A percentile compares a stretch with the other conserved stretches of the same genome.
phyloP scores from a whole-genome alignment of 768 basidiomycete species.

The Leccinum subtestaceum region DNA sequence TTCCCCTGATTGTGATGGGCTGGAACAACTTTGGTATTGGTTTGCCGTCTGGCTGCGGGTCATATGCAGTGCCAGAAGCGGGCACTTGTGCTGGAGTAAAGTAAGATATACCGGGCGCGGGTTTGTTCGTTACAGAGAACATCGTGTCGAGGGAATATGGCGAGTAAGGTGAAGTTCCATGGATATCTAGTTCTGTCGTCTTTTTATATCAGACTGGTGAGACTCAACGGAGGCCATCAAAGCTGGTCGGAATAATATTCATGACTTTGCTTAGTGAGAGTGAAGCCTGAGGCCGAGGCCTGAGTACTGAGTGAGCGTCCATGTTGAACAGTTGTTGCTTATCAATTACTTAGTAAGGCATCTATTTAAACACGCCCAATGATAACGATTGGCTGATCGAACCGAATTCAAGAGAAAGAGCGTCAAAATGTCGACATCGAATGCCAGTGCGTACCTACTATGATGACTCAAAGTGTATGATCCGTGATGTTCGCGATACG shows the following conservation, averaged over 20 bases:
- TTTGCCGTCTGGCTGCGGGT: slow-evolving; percentile 40
- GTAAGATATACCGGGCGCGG: slow-evolving; percentile 43
- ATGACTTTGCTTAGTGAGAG: background rate
- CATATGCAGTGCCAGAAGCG: slow-evolving; percentile 43
- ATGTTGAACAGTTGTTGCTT: background rate
- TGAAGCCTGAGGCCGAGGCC: background rate
- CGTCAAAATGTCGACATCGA: background rate
- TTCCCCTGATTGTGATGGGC: slow-evolving; percentile 52
- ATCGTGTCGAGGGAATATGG: background rate
- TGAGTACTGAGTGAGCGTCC: no score
- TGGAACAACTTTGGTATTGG: slow-evolving; percentile 48
- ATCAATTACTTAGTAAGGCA: background rate
- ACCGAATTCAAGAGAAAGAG: background rate
- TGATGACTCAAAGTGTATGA: background rate
- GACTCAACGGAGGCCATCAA: background rate
- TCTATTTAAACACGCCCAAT: background rate
- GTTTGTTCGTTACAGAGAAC: slow-evolving; percentile 31
- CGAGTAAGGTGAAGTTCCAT: background rate
- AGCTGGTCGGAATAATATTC: background rate
- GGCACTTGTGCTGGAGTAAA: slow-evolving; percentile 47
- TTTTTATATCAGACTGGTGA: slow-evolving; percentile 4
- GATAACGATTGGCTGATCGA: background rate
- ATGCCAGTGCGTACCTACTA: background rate
- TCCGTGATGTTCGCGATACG: background rate
- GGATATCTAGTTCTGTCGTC: background rate